Conservation (phyloP, 2,329 filamentous ascomycete species). For the Ophiocordyceps camponoti-saundersi region DNA sequence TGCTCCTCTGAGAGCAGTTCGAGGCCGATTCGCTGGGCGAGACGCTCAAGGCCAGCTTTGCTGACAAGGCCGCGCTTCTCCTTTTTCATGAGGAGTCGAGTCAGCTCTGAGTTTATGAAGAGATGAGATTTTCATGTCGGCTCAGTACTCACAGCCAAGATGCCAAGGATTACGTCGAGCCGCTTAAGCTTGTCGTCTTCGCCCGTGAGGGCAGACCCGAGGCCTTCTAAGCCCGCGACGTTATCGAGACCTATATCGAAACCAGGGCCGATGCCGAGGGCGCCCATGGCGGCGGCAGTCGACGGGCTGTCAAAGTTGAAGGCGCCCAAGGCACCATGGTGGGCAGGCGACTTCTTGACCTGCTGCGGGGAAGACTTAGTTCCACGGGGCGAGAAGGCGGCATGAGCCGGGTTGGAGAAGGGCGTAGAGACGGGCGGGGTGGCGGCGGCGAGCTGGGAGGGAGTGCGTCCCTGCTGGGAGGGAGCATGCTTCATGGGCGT, state of each 20-base stretch:
- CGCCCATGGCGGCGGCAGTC: slow-evolving; percentile 43
- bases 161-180: slow-evolving; percentile 32
- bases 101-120: background rate
- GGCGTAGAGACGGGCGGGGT: slow-evolving; percentile 52
- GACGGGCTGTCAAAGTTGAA: slow-evolving; percentile 49
- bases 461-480: slow-evolving; percentile 25
- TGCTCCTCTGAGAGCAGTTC: slow-evolving; percentile 43
- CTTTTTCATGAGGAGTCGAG: slow-evolving; percentile 4
- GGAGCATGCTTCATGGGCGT: slow-evolving; percentile 29
- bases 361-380: slow-evolving; percentile 46
- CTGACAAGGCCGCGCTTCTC: slow-evolving; percentile 48
- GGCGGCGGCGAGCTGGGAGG: slow-evolving; percentile 35
- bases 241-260: slow-evolving; percentile 37
- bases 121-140: background rate
- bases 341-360: slow-evolving; percentile 44
- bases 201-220: slow-evolving; percentile 20
- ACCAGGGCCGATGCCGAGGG: slow-evolving; percentile 28
- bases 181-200: slow-evolving; percentile 39
- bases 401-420: slow-evolving; percentile 39
- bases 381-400: slow-evolving; percentile 42
- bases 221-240: slow-evolving; percentile 28
- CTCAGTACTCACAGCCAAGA: slow-evolving; percentile 25
- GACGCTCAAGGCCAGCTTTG: slow-evolving; percentile 55
- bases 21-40: slow-evolving; percentile 50
- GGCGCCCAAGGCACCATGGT: slow-evolving; percentile 23